phyloP scores from a whole-genome alignment of 164 flowering plant species.

The Cinnamomum chago region DNA sequence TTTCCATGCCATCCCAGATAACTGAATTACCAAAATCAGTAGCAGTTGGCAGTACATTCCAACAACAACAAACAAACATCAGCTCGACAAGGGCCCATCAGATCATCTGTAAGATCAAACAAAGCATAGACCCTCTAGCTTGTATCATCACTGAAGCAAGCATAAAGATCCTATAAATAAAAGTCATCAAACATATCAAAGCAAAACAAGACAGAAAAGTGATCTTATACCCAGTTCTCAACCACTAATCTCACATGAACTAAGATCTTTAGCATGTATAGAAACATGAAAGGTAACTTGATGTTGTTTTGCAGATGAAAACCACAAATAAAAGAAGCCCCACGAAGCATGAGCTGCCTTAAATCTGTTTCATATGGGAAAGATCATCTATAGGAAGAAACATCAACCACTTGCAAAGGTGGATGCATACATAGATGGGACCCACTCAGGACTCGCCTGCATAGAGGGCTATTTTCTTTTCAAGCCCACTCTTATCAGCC shows the following conservation, averaged over 20 bases:
- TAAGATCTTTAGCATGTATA: not conserved
- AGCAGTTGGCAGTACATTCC: too few species aligned
- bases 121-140: too few species aligned
- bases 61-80: too few species aligned
- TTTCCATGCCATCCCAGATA: too few species aligned
- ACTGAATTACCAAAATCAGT: too few species aligned
- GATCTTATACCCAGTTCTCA: not conserved
- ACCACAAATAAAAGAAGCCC: too few species aligned
- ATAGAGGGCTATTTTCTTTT: conserved; percentile 49
- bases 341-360: too few species aligned
- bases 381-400: not conserved
- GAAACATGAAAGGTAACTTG: not conserved
- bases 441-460: conserved; percentile 26
- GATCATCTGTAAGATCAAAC: too few species aligned
- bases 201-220: not conserved
- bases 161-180: not conserved
- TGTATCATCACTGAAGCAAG: too few species aligned
- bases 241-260: not conserved
- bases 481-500: conserved; percentile 55
- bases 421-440: not conserved
- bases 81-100: too few species aligned
- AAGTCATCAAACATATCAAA: not conserved
- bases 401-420: not conserved
- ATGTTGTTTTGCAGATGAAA: not conserved
- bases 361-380: too few species aligned